Percentiles rank a stretch among this genome's conserved stretches.
phyloP scores from a whole-genome alignment of 768 basidiomycete species.

The Paxillus ammoniavirescens region DNA sequence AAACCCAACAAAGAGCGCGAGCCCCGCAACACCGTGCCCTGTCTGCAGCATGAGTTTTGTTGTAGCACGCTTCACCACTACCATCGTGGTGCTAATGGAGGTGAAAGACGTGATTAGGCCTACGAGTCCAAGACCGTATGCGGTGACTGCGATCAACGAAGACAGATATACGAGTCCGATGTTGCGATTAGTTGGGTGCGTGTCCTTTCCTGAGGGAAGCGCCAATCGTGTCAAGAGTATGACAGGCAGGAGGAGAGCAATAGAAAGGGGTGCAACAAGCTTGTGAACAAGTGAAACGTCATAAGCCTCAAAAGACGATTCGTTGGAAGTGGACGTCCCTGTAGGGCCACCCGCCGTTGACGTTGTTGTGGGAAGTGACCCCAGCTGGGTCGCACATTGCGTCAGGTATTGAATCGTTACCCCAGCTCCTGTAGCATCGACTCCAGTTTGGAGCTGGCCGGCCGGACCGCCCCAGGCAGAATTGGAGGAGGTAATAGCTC shows the following conservation, averaged over 20 bases:
- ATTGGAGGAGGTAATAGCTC: constrained; percentile 52
- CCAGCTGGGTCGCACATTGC: constrained; percentile 51
- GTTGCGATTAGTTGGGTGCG: constrained; percentile 20
- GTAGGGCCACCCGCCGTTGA: constrained; percentile 17
- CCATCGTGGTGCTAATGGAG: constrained; percentile 37
- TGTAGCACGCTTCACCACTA: constrained; percentile 31
- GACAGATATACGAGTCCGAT: constrained; percentile 35
- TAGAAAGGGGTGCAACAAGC: constrained; percentile 46
- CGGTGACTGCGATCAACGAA: constrained; percentile 40
- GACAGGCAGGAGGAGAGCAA: constrained; percentile 43
- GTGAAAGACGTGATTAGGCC: constrained; percentile 66
- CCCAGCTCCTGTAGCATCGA: constrained; percentile 64
- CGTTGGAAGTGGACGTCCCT: constrained; percentile 14
- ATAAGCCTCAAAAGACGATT: constrained; percentile 31
- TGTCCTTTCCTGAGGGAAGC: constrained; percentile 33
- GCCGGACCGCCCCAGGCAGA: constrained; percentile 66
- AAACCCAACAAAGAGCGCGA: constrained; percentile 61
- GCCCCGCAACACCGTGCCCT: constrained; percentile 60
- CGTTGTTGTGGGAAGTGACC: constrained; percentile 20
- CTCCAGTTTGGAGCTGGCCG: constrained; percentile 60
- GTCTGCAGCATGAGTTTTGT: constrained; percentile 47
- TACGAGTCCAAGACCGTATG: constrained; percentile 60
- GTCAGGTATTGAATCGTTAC: constrained; percentile 60
- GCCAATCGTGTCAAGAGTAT: constrained; percentile 43
- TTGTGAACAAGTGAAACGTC: constrained; percentile 48